Conservation (phyloP, 1,139 yeast genomes). For the Lodderomyces metapsilosis region DNA sequence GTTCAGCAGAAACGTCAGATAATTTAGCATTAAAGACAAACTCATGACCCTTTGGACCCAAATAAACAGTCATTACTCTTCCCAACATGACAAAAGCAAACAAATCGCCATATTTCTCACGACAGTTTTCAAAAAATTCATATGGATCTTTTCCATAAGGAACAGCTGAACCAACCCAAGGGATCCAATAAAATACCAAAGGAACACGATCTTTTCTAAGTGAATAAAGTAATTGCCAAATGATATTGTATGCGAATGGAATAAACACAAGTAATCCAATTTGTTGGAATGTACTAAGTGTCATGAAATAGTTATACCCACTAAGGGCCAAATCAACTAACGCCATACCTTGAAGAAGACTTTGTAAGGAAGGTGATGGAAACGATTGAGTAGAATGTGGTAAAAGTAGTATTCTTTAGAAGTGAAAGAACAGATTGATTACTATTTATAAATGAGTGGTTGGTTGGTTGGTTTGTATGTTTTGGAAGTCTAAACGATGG, state of each 20-base stretch:
- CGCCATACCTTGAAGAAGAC: not conserved
- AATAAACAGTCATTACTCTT: constrained; percentile 88
- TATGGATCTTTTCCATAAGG: constrained; percentile 91
- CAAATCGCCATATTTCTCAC: constrained; percentile 83
- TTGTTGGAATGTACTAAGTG: constrained; percentile 32
- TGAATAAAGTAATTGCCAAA: constrained; percentile 71
- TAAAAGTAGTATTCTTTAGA: no score
- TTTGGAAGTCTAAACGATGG: no score
- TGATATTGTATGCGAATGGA: constrained; percentile 59
- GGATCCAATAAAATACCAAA: constrained; percentile 86
- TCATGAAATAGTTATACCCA: constrained; percentile 16
- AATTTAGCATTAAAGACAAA: constrained; percentile 89
- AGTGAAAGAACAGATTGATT: no score
- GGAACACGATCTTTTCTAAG: constrained; percentile 82
- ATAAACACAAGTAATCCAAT: constrained; percentile 36
- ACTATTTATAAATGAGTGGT: no score
- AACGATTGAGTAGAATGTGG: no score
- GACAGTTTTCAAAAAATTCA: constrained; percentile 77
- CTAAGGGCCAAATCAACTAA: constrained; percentile 11
- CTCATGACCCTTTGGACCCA: constrained; percentile 98
- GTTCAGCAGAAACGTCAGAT: constrained; percentile 92
- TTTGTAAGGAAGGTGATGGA: no score
- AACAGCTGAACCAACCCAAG: constrained; percentile 93
- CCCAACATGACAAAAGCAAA: constrained; percentile 89
- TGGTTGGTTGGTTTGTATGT: no score